Conservation (phyloP, 2,329 filamentous ascomycete genomes). For the Blastomyces percursus region DNA sequence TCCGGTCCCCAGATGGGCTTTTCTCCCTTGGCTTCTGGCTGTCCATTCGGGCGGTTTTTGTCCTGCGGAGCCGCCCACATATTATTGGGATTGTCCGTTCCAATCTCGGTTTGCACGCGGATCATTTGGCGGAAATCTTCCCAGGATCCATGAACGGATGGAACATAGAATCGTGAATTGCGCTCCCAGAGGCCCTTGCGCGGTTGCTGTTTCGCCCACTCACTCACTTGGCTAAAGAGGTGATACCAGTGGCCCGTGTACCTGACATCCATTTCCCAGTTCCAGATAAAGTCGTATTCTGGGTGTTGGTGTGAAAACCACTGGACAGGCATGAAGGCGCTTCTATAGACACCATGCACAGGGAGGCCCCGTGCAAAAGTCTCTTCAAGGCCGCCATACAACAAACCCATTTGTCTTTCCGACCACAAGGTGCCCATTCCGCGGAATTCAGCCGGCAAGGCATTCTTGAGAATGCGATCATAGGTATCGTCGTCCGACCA, state of each 20-base stretch:
- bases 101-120: slow-evolving; percentile 62
- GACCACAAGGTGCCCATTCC: slow-evolving; percentile 88
- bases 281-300: slow-evolving; percentile 86
- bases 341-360: slow-evolving; percentile 85
- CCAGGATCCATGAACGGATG: slow-evolving; percentile 64
- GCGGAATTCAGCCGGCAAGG: slow-evolving; percentile 71
- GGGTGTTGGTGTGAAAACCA: slow-evolving; percentile 82
- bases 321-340: slow-evolving; percentile 87
- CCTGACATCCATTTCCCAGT: slow-evolving; percentile 89
- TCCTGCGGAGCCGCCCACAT: slow-evolving; percentile 47
- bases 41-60: slow-evolving; percentile 12
- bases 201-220: slow-evolving; percentile 62
- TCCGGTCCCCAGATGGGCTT: slow-evolving; percentile 75
- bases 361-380: slow-evolving; percentile 61
- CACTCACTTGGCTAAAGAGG: slow-evolving; percentile 56
- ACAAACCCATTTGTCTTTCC: slow-evolving; percentile 78
- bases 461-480: slow-evolving; percentile 57
- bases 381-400: slow-evolving; percentile 81
- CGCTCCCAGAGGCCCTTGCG: slow-evolving; percentile 74
- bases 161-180: slow-evolving; percentile 66
- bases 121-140: slow-evolving; percentile 70
- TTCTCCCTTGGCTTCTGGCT: slow-evolving; percentile 33
- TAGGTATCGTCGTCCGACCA: slow-evolving; percentile 70
- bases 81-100: slow-evolving; percentile 54
- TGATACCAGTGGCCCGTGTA: slow-evolving; percentile 83